Base-by-base conservation (phyloP, 441 rosid species). In the Erodium chrysanthum region DNA sequence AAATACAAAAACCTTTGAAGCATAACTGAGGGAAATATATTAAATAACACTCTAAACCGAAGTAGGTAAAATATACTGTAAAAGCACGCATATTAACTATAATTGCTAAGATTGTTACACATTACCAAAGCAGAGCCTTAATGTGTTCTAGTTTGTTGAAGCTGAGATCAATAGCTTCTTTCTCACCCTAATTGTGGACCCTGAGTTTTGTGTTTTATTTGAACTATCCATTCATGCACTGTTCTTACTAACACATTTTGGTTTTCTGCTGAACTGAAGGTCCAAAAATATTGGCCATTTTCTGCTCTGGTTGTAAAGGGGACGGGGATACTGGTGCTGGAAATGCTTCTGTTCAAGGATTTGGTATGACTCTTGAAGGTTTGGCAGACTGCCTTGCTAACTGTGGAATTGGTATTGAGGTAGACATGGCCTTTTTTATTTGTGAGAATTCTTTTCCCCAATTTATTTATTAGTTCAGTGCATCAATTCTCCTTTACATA, bases 361-460 rank as follows among this genome's bases (percentile, higher is more conserved):
- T 82, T 71, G 64, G 71, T 74, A 67, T 71, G 69, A 77, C 86
- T 80, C 83, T 86, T 27, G 84, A 83, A 63, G 90, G 96, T 63
- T 77, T 94, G 85, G 96, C 91, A 59, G 86, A 80, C 67, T 94
- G 97, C 74, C 29, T 89, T 52, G 65, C 81, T 66, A 82, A 83
- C 77, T 64, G 76, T 25, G 85, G 87, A 73, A 78, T 71, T 73
- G 58, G 71, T 33, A 20, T 75, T 50, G 78, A 78, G 80, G 95
- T 87, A 71, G 42, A 37, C 12, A 37, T 37, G 42, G 12, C 42
- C 42, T 37, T 37, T 37, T 37, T 37, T 37, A 37, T 37, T 37
- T 8, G 42, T 37, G 42, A 37, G 42, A 37, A 37, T 37, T 37
- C 42, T 37, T 37, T 37, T 37, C 42, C 42, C 42, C 42, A 37